These are phyloP conservation scores for Euclidium syriacum DNA, from an alignment of 345 rosid species.

Conservation along the genomic window DNA sequence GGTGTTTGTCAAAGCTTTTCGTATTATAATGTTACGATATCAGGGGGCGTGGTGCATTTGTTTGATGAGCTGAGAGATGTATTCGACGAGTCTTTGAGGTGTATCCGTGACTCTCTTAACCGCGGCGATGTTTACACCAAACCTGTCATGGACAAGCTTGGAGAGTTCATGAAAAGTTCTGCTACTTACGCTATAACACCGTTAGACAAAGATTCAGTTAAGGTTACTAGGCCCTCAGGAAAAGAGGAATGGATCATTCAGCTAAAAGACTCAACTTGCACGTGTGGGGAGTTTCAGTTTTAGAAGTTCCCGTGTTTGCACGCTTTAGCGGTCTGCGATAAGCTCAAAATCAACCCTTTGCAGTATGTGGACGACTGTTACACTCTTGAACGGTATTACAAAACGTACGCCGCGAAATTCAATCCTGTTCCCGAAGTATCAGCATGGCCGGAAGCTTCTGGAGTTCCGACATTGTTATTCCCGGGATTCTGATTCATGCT, in stretches of 20 bases:
- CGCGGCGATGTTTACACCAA: not conserved
- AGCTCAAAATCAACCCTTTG: slow-evolving; percentile 16
- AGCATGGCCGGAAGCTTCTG: slow-evolving; percentile 11
- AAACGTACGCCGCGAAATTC: not conserved
- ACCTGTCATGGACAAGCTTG: not conserved
- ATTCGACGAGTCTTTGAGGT: not conserved
- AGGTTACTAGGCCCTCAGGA: not conserved
- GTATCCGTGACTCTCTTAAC: not conserved
- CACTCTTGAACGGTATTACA: not conserved
- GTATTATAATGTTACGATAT: not conserved
- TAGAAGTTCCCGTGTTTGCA: slow-evolving; percentile 1
- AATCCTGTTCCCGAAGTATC: not conserved
- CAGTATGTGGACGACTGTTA: slow-evolving; percentile 1
- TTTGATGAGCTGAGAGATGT: not conserved
- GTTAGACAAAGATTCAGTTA: not conserved
- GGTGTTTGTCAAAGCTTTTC: not conserved
- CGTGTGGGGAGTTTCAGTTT: slow-evolving; percentile 8
- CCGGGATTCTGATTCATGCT: no score
- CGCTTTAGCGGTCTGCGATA: not conserved
- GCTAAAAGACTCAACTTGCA: not conserved
- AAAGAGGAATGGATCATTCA: not conserved
- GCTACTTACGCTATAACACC: not conserved
- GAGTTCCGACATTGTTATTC: slow-evolving; percentile 3
- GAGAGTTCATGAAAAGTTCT: not conserved
- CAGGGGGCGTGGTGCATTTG: not conserved